A percentile compares a stretch with the other conserved stretches of the same genome.
Conservation (phyloP, 345 rosid genomes). For the Lepidium aucheri region DNA sequence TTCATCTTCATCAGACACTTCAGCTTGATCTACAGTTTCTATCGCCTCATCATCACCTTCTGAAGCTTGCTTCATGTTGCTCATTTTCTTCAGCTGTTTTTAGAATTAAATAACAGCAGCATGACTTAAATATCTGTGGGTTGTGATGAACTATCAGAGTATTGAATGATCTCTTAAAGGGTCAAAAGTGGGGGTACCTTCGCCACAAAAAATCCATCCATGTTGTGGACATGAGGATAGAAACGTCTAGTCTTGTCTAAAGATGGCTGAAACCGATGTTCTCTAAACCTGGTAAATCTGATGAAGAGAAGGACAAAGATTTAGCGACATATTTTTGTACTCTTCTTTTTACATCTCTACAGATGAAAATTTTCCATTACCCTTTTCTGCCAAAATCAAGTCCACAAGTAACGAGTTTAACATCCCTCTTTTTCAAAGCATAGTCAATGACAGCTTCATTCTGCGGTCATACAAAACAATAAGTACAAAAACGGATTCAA, state of each 20-base stretch:
- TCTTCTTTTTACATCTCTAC: background rate
- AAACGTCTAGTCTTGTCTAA: constrained; percentile 58
- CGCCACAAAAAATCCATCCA: constrained; percentile 91
- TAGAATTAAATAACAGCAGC: background rate
- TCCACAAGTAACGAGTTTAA: constrained; percentile 76
- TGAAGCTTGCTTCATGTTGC: constrained; percentile 47
- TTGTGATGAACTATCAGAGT: background rate
- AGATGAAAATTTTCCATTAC: constrained; percentile 28
- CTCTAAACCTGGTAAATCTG: constrained; percentile 55
- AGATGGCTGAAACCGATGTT: constrained; percentile 58
- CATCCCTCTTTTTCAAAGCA: constrained; percentile 76
- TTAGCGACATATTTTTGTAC: background rate
- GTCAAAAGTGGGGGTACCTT: constrained; percentile 49
- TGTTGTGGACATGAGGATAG: constrained; percentile 78
- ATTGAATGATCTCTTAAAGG: background rate
- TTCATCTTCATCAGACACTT: constrained; percentile 11
- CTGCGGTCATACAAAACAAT: constrained; percentile 25
- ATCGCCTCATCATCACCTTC: constrained; percentile 23
- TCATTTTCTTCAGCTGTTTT: constrained; percentile 72
- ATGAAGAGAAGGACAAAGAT: constrained; percentile 2
- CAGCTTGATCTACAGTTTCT: constrained; percentile 43
- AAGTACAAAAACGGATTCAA: background rate
- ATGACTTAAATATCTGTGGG: background rate
- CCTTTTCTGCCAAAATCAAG: constrained; percentile 73
- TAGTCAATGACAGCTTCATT: constrained; percentile 85